A percentile compares a stretch with the other conserved stretches of the same genome.
These are phyloP conservation scores for Cryptosporidium sp. DNA, from an alignment of 169 alveolate genomes.

Conservation along the genomic window DNA sequence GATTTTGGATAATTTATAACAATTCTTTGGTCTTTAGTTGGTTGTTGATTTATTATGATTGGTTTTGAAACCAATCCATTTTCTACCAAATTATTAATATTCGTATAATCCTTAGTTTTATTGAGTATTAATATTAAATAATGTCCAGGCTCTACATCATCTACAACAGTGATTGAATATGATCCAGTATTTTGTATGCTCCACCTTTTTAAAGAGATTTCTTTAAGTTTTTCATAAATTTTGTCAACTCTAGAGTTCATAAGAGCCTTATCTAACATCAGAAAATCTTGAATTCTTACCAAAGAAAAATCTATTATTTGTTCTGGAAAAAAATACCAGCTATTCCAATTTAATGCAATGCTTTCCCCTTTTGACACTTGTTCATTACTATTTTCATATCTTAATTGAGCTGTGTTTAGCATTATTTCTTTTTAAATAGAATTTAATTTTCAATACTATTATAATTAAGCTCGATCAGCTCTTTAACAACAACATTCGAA, in stretches of 20 bases:
- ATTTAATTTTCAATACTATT: neutral
- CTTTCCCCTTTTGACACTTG: slow-evolving; percentile 36
- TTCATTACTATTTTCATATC: slow-evolving; percentile 25
- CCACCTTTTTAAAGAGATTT: neutral
- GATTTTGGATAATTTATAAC: slow-evolving; percentile 19
- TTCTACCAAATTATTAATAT: neutral
- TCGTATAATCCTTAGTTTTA: neutral
- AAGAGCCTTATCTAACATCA: neutral
- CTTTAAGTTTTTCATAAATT: neutral
- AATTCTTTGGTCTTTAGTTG: slow-evolving; percentile 13
- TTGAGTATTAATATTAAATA: slow-evolving; percentile 32
- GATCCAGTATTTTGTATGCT: slow-evolving; percentile 54
- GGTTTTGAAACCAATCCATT: slow-evolving; percentile 65
- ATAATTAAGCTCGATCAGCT: neutral
- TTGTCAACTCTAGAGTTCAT: neutral
- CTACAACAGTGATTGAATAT: slow-evolving; percentile 13
- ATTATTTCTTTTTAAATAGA: neutral
- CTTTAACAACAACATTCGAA: slow-evolving; percentile 24
- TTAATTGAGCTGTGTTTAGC: slow-evolving; percentile 27
- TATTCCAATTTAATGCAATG: slow-evolving; percentile 42
- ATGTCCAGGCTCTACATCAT: slow-evolving; percentile 13
- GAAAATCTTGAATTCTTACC: neutral
- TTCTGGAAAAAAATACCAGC: slow-evolving; percentile 50
- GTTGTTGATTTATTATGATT: neutral
- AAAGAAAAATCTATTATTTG: slow-evolving; percentile 2